A percentile compares a stretch with the other conserved stretches of the same genome.
Evolutionary conservation across 768 basidiomycete species (phyloP).

Genomic region (Boletus tomentosulus): DNA sequence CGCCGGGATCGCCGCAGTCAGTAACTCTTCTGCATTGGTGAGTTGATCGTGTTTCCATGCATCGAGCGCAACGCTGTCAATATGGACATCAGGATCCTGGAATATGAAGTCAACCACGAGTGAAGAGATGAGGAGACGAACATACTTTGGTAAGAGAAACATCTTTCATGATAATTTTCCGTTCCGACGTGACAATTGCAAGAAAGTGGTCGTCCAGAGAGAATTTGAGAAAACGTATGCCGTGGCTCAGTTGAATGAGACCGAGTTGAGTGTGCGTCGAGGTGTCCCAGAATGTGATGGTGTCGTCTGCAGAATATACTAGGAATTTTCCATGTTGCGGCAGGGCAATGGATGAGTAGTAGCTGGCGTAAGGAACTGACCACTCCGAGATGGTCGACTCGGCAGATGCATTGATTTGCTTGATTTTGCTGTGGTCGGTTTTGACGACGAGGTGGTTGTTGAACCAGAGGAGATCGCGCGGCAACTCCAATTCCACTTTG

Average conservation of each 20-base stretch:
- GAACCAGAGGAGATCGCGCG: neutral
- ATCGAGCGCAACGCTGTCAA: neutral
- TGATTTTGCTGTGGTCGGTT: neutral
- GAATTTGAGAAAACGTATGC: neutral
- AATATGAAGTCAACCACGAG: neutral
- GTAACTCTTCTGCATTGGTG: neutral
- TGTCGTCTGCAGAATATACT: neutral
- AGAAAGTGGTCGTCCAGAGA: neutral
- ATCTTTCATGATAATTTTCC: neutral
- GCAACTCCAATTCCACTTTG: neutral
- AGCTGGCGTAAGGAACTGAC: neutral
- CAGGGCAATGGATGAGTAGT: neutral
- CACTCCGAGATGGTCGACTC: neutral
- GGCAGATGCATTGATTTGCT: neutral
- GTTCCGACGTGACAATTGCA: neutral
- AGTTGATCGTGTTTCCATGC: neutral
- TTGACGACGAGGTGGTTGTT: neutral
- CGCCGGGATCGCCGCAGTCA: neutral
- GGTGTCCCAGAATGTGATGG: neutral
- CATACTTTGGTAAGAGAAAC: neutral
- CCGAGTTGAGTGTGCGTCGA: neutral
- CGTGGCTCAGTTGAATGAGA: neutral
- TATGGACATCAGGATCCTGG: neutral
- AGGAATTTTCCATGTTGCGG: neutral
- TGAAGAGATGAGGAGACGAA: neutral